Percentiles rank a stretch among this genome's conserved stretches.
Evolutionary conservation across 2,329 filamentous ascomycete genomes (phyloP).

Genomic region (Penicillium sp.): DNA sequence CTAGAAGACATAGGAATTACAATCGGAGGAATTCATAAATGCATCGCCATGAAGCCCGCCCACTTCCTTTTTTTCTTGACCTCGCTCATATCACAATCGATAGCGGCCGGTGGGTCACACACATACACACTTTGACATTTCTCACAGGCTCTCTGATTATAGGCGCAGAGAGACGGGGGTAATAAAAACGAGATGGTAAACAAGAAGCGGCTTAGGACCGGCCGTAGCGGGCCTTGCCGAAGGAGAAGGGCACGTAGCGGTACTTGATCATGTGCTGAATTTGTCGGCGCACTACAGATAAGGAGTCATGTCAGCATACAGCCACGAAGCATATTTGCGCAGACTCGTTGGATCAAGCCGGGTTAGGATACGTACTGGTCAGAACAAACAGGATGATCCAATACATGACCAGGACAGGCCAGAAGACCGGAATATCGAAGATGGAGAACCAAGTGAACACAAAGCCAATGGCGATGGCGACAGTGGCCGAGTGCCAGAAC

Average conservation of each 20-base stretch:
- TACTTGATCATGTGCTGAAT: slow-evolving; percentile 99
- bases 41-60: slow-evolving; percentile 19
- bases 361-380: slow-evolving; percentile 71
- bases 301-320: slow-evolving; percentile 17
- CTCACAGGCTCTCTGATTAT: slow-evolving; percentile 14
- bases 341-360: background rate
- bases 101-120: slow-evolving; percentile 16
- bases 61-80: slow-evolving; percentile 1
- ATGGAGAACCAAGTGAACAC: slow-evolving; percentile 88
- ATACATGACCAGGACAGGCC: slow-evolving; percentile 97
- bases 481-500: slow-evolving; percentile 97
- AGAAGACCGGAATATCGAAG: slow-evolving; percentile 98
- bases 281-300: slow-evolving; percentile 82
- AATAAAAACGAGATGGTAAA: slow-evolving; percentile 9
- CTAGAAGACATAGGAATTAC: slow-evolving; percentile 24
- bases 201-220: slow-evolving; percentile 34
- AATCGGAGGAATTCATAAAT: slow-evolving; percentile 25
- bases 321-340: background rate
- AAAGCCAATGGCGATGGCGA: slow-evolving; percentile 81
- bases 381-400: slow-evolving; percentile 96
- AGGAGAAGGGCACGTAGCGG: slow-evolving; percentile 91
- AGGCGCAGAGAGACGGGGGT: slow-evolving; percentile 11
- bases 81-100: slow-evolving; percentile 24
- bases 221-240: slow-evolving; percentile 82
- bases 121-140: slow-evolving; percentile 21